Percentiles rank a stretch among this genome's conserved stretches.
These are phyloP conservation scores for Boletus subcaerulescens DNA, from an alignment of 768 basidiomycete genomes.

Conservation along the genomic window DNA sequence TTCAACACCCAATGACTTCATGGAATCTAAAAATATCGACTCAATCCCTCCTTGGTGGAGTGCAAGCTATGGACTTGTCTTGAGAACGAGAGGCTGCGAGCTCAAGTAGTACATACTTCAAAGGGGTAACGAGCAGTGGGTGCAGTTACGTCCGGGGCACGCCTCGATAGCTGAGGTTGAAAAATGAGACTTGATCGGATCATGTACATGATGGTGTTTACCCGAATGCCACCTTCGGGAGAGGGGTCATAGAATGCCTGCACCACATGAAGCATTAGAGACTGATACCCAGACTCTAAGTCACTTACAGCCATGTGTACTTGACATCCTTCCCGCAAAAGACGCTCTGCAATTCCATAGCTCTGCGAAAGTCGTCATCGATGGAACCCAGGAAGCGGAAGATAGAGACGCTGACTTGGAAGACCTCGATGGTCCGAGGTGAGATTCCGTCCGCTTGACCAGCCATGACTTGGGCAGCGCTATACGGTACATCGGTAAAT, in stretches of 20 bases:
- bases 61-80: constrained; percentile 16
- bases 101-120: constrained; percentile 42
- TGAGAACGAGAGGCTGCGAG: neutral
- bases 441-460: constrained; percentile 31
- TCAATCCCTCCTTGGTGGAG: constrained; percentile 32
- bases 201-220: constrained; percentile 14
- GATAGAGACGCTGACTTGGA: constrained; percentile 34
- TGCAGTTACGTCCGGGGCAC: constrained; percentile 57
- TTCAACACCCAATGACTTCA: constrained; percentile 1
- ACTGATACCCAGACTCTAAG: neutral
- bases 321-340: constrained; percentile 59
- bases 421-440: constrained; percentile 38
- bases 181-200: neutral
- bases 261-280: neutral
- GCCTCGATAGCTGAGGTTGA: constrained; percentile 51
- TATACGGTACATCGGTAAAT: constrained; percentile 1
- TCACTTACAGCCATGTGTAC: constrained; percentile 61
- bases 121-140: constrained; percentile 66
- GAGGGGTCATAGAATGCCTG: constrained; percentile 77
- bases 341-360: constrained; percentile 65
- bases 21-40: neutral
- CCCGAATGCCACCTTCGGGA: constrained; percentile 59
- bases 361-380: constrained; percentile 42
- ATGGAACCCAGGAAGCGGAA: neutral
- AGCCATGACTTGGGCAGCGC: constrained; percentile 13